Conservation (phyloP, 495 filamentous ascomycete genomes). For the Xylaria grammica region DNA sequence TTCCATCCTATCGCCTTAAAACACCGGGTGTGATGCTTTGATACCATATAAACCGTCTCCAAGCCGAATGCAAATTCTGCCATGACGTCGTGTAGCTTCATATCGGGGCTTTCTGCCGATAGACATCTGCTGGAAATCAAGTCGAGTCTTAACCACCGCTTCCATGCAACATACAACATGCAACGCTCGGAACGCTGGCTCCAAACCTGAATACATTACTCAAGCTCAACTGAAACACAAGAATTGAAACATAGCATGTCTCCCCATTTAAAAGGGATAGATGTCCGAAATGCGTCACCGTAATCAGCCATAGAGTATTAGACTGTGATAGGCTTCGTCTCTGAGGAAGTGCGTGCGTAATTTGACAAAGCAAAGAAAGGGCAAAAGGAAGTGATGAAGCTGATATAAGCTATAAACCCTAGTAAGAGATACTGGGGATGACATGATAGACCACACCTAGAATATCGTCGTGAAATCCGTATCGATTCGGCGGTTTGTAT, state of each 20-base stretch:
- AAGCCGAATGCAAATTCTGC: constrained; percentile 25
- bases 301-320: constrained; percentile 31
- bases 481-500: background rate
- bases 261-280: constrained; percentile 30
- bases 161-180: constrained; percentile 24
- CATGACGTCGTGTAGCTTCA: constrained; percentile 6
- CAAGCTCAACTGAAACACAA: constrained; percentile 24
- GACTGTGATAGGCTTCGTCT: constrained; percentile 25
- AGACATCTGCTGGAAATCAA: constrained; percentile 22
- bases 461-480: background rate
- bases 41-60: constrained; percentile 32
- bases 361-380: constrained; percentile 21
- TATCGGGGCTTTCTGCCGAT: constrained; percentile 10
- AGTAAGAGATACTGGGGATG: constrained; percentile 20
- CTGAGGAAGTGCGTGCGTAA: constrained; percentile 12
- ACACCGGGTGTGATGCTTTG: constrained; percentile 31
- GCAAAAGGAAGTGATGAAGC: constrained; percentile 22
- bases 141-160: constrained; percentile 22
- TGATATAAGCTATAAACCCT: constrained; percentile 12
- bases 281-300: constrained; percentile 35
- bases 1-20: constrained; percentile 17
- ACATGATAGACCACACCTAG: constrained; percentile 13
- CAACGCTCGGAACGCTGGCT: constrained; percentile 24
- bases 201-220: constrained; percentile 33
- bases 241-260: constrained; percentile 25